phyloP scores from a whole-genome alignment of 2,329 filamentous ascomycete species.

The Colletotrichum incanum region DNA sequence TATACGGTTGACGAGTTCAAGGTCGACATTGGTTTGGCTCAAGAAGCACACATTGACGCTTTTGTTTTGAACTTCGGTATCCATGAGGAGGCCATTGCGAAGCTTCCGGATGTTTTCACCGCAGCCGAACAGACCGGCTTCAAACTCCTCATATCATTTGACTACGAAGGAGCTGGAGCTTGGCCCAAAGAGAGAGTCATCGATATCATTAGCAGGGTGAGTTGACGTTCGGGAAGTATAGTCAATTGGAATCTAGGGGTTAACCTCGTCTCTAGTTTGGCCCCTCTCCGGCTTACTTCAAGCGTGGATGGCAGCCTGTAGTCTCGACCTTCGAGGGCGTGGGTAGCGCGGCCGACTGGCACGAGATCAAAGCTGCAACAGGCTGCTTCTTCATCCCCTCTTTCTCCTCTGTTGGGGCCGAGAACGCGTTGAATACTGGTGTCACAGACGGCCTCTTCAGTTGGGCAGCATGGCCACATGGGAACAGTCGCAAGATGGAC shows the following conservation, averaged over 20 bases:
- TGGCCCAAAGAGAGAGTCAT: slow-evolving; percentile 39
- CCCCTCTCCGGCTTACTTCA: slow-evolving; percentile 42
- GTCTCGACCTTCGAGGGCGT: slow-evolving; percentile 63
- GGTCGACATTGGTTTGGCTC: slow-evolving; percentile 37
- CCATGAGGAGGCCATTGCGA: slow-evolving; percentile 42
- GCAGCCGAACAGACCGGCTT: slow-evolving; percentile 40
- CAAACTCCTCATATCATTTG: slow-evolving; percentile 41
- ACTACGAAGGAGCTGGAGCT: slow-evolving; percentile 39
- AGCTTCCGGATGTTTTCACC: slow-evolving; percentile 33
- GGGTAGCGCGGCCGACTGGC: slow-evolving; percentile 59
- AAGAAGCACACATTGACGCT: slow-evolving; percentile 41
- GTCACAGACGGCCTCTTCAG: slow-evolving; percentile 55
- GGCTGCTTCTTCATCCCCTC: slow-evolving; percentile 62
- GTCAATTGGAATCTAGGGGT: neutral
- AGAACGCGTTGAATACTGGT: slow-evolving; percentile 44
- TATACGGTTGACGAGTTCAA: slow-evolving; percentile 38
- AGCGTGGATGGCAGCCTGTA: slow-evolving; percentile 50
- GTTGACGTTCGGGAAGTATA: neutral
- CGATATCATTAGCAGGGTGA: slow-evolving; percentile 32
- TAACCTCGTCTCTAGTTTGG: slow-evolving; percentile 17
- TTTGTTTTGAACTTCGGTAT: slow-evolving; percentile 41
- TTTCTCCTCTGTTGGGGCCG: slow-evolving; percentile 57
- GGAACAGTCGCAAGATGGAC: slow-evolving; percentile 43
- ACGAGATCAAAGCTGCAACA: slow-evolving; percentile 56
- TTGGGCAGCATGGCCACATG: slow-evolving; percentile 56